These are phyloP conservation scores for Cordyceps cateniannulata DNA, from an alignment of 2,329 filamentous ascomycete genomes.

Conservation along the genomic window DNA sequence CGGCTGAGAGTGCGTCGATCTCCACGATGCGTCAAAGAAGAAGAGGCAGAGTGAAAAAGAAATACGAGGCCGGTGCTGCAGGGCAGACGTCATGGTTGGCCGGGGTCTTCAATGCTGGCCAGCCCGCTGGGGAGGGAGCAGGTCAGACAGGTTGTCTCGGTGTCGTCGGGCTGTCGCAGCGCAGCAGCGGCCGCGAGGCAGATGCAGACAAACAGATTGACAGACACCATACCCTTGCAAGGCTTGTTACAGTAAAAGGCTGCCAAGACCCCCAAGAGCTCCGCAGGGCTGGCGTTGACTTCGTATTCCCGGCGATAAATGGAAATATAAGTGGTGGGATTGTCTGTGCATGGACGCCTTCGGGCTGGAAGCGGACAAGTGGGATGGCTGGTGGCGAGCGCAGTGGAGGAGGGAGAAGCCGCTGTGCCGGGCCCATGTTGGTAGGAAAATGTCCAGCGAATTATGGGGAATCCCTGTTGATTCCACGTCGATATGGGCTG, in stretches of 20 bases:
- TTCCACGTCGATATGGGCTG: background rate
- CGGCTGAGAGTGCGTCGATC: background rate
- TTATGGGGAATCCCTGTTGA: background rate
- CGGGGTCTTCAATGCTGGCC: background rate
- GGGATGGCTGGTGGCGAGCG: slow-evolving; percentile 3
- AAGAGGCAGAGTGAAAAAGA: background rate
- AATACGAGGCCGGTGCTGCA: slow-evolving; percentile 9
- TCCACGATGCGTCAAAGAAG: background rate
- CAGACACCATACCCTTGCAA: too few species aligned
- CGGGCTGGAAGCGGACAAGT: background rate
- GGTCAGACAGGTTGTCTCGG: background rate
- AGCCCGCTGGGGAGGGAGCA: background rate
- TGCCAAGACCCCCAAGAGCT: slow-evolving; percentile 9
- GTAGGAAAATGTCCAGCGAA: too few species aligned
- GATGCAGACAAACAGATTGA: background rate
- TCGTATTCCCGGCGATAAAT: slow-evolving; percentile 10
- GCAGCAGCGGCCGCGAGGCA: too few species aligned
- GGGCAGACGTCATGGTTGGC: slow-evolving; percentile 7
- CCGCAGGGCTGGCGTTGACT: slow-evolving; percentile 1
- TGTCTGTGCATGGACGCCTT: background rate
- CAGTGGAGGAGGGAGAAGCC: background rate
- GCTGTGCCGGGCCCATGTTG: too few species aligned
- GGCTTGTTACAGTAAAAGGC: background rate
- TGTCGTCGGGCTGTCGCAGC: background rate
- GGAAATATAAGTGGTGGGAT: background rate